Evolutionary conservation across 208 protist genomes (phyloP).

Genomic region (Acanthamoeba castellanii): DNA sequence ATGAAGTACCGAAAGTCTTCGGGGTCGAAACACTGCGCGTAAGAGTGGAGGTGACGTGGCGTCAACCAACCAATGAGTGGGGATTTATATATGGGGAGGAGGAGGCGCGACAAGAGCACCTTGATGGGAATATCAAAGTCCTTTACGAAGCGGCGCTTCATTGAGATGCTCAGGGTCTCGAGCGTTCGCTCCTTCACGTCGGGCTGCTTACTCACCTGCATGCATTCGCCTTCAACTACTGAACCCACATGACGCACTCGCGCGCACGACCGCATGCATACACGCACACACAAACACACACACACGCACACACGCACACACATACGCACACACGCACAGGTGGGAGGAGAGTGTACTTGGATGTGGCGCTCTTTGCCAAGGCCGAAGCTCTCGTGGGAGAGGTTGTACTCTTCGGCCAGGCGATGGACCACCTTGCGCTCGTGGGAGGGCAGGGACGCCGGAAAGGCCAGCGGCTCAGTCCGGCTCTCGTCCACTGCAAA

Average conservation of each 20-base stretch:
- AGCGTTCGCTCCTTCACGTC: slow-evolving; percentile 10
- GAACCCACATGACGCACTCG: neutral
- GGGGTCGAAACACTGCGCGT: neutral
- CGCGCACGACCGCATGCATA: neutral
- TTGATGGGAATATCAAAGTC: slow-evolving; percentile 32
- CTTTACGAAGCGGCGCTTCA: slow-evolving; percentile 34
- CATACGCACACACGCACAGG: neutral
- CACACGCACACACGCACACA: neutral
- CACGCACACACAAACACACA: neutral
- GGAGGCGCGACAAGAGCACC: neutral
- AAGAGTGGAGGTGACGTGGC: neutral
- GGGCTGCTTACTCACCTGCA: slow-evolving; percentile 8
- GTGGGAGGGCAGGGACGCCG: neutral
- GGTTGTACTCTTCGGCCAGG: slow-evolving; percentile 17
- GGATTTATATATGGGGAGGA: neutral
- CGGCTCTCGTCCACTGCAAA: slow-evolving; percentile 3
- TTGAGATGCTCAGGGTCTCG: slow-evolving; percentile 10
- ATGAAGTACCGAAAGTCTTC: slow-evolving; percentile 22
- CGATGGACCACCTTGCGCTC: slow-evolving; percentile 35
- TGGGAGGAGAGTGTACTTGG: neutral
- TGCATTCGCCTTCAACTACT: too few relatives aligned
- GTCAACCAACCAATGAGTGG: neutral
- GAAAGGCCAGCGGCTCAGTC: slow-evolving; percentile 9
- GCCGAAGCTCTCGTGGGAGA: slow-evolving; percentile 33
- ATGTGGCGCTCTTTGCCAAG: slow-evolving; percentile 11